Percentiles rank a stretch among this genome's conserved stretches.
Evolutionary conservation across 139 green algal species (phyloP).

Genomic region (Picochlorum sp.): DNA sequence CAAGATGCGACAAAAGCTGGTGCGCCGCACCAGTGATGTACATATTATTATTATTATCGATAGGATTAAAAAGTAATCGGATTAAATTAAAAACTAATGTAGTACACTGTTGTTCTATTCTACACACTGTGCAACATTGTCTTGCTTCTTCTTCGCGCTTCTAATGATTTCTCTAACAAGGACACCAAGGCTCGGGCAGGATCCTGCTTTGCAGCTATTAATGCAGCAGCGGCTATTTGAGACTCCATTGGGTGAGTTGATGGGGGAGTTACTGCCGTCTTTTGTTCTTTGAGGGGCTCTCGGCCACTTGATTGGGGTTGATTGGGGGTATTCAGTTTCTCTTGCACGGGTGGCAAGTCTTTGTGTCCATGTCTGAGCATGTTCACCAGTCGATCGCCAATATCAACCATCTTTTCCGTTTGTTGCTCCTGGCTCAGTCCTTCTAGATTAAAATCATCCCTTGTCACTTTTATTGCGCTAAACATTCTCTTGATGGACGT

Average conservation of each 20-base stretch:
- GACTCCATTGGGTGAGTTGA: slow-evolving; percentile 1
- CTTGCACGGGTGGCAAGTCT: no score
- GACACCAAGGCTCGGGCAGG: slow-evolving; percentile 7
- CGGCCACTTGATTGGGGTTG: no score
- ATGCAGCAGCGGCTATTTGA: slow-evolving; percentile 20
- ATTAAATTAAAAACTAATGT: no score
- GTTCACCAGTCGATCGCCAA: neutral
- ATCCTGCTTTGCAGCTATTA: slow-evolving; percentile 10
- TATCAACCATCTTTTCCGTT: slow-evolving; percentile 2
- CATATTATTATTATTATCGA: no score
- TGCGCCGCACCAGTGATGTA: slow-evolving; percentile 2
- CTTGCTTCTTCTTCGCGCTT: no score
- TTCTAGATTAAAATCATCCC: slow-evolving; percentile 3
- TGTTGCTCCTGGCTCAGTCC: neutral
- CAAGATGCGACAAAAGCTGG: neutral
- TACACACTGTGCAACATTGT: no score
- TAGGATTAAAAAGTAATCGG: no score
- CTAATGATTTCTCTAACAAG: slow-evolving; percentile 19
- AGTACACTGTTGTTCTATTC: no score
- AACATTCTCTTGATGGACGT: slow-evolving; percentile 2
- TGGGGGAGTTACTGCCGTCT: neutral
- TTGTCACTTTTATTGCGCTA: neutral
- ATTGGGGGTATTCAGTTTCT: no score
- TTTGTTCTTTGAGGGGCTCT: no score
- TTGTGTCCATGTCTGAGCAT: neutral